These are phyloP conservation scores for Dactylellina parvicollis DNA, from an alignment of 2,329 filamentous ascomycete species.

Conservation along the genomic window DNA sequence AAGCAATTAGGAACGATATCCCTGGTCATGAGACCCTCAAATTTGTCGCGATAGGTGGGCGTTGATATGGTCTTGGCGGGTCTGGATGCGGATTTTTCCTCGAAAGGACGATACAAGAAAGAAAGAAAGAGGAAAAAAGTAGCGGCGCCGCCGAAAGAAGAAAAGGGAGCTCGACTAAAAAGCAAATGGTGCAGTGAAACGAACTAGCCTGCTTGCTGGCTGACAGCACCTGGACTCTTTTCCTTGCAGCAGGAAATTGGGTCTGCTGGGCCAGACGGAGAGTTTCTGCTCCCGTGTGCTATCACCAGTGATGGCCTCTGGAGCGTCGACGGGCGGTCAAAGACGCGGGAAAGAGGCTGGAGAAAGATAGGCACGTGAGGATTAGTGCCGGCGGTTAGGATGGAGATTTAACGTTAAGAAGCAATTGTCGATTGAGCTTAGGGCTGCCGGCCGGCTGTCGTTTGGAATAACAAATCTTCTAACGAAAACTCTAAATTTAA, in stretches of 20 bases:
- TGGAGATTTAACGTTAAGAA: not conserved
- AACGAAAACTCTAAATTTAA: conserved; percentile 56
- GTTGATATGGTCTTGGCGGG: conserved; percentile 30
- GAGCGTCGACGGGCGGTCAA: no score
- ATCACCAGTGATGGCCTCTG: no score
- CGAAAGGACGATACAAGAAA: not conserved
- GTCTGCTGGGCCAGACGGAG: not conserved
- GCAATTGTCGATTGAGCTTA: conserved; percentile 40
- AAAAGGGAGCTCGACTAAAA: conserved; percentile 1
- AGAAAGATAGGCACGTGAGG: not conserved
- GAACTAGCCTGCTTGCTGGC: not conserved
- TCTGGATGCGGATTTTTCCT: not conserved
- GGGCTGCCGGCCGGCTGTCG: conserved; percentile 23
- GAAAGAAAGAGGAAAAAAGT: not conserved
- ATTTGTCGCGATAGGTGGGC: conserved; percentile 4
- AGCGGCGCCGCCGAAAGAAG: not conserved
- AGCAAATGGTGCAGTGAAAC: not conserved
- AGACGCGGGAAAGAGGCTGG: no score
- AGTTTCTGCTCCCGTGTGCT: no score
- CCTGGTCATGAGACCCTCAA: conserved; percentile 16
- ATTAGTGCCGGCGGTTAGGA: not conserved
- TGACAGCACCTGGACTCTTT: not conserved
- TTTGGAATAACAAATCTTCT: conserved; percentile 51
- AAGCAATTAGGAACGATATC: conserved; percentile 20
- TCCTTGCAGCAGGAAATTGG: not conserved